phyloP scores from a whole-genome alignment of 140 eudicot genomes.

The Erigeron philadelphicus region DNA sequence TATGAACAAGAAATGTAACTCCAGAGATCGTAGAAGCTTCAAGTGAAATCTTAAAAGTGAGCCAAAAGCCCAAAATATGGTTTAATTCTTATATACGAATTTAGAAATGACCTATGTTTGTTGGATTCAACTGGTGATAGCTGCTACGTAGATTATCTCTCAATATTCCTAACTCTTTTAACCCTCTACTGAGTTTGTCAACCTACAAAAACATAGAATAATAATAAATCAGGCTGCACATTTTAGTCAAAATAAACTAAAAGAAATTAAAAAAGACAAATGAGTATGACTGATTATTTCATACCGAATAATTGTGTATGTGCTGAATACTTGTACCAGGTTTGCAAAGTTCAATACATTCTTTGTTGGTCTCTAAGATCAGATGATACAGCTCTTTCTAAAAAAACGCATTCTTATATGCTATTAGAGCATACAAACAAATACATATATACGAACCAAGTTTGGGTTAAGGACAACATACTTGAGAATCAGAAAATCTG shows the following conservation, averaged over 20 bases:
- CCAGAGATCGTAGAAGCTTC: background rate
- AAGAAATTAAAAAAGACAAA: background rate
- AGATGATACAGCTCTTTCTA: slow-evolving; percentile 86
- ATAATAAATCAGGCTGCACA: slow-evolving; percentile 10
- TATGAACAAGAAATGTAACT: background rate
- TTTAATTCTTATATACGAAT: too few relatives aligned
- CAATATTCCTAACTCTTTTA: slow-evolving; percentile 67
- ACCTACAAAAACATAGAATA: slow-evolving; percentile 37
- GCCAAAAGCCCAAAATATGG: too few relatives aligned
- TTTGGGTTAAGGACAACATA: slow-evolving; percentile 34
- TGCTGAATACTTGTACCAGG: slow-evolving; percentile 80
- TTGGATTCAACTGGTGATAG: slow-evolving; percentile 79
- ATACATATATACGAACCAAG: background rate
- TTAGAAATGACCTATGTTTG: slow-evolving; percentile 59
- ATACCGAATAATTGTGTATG: slow-evolving; percentile 77
- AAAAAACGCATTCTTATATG: slow-evolving; percentile 13
- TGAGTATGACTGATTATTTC: background rate
- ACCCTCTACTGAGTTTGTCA: slow-evolving; percentile 61
- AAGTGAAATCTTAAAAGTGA: background rate
- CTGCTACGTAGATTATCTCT: slow-evolving; percentile 40
- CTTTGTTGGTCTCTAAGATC: slow-evolving; percentile 85
- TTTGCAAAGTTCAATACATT: slow-evolving; percentile 71
- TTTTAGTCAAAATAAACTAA: slow-evolving; percentile 4
- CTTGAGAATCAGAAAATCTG: slow-evolving; percentile 64
- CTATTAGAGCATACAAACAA: background rate